Percentiles rank a stretch among this genome's conserved stretches.
These are phyloP conservation scores for Calcarisporium arbuscula DNA, from an alignment of 2,329 filamentous ascomycete genomes.

Conservation along the genomic window DNA sequence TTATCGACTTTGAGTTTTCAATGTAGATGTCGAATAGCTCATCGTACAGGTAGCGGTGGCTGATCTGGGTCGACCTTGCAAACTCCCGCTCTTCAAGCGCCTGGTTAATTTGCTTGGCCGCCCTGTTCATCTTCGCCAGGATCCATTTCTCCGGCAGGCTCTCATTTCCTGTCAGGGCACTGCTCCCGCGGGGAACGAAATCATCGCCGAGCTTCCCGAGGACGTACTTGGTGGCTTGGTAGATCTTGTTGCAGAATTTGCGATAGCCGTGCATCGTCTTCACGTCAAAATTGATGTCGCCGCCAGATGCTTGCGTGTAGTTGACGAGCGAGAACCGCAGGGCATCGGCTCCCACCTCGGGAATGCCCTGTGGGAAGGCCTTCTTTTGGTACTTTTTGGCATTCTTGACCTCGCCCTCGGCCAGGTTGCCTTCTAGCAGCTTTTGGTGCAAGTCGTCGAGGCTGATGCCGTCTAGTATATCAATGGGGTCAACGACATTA, in stretches of 20 bases:
- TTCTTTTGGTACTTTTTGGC: conserved; percentile 82
- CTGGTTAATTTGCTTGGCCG: conserved; percentile 60
- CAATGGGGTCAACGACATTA: conserved; percentile 83
- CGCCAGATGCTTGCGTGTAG: conserved; percentile 69
- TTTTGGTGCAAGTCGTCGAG: conserved; percentile 69
- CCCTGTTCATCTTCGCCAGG: conserved; percentile 61
- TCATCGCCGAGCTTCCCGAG: conserved; percentile 61
- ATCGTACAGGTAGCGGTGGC: conserved; percentile 57
- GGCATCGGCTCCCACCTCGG: conserved; percentile 80
- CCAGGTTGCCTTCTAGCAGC: conserved; percentile 68
- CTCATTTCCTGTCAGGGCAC: conserved; percentile 16
- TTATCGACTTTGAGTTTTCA: conserved; percentile 70
- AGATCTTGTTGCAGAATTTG: conserved; percentile 85
- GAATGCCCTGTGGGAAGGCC: conserved; percentile 81
- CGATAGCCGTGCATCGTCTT: conserved; percentile 81
- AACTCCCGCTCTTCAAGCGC: conserved; percentile 59
- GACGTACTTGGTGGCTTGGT: conserved; percentile 84
- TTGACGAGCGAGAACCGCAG: conserved; percentile 78
- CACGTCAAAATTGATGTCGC: conserved; percentile 75
- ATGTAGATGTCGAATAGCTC: conserved; percentile 59
- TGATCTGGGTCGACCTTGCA: conserved; percentile 55
- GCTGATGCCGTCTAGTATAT: conserved; percentile 75
- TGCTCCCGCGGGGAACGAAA: conserved; percentile 46
- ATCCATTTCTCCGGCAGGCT: conserved; percentile 33
- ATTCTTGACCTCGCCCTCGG: conserved; percentile 67